Conservation (phyloP, 139 green algal species). For the Micromonas pusilla region DNA sequence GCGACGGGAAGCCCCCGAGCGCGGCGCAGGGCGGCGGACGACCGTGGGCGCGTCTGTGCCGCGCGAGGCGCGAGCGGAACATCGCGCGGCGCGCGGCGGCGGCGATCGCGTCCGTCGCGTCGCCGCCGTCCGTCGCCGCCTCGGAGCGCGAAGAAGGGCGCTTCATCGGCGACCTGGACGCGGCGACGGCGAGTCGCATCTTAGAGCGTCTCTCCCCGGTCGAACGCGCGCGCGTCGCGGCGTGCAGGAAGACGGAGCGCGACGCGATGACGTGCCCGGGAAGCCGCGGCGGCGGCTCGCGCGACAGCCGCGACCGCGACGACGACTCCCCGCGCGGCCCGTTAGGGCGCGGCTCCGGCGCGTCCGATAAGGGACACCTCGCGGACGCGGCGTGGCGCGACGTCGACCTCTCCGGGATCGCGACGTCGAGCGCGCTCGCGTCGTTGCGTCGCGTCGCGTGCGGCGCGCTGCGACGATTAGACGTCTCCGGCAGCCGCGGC, state of each 20-base stretch:
- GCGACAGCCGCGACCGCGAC: too few species aligned
- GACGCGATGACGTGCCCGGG: not conserved
- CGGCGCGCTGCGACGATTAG: not conserved
- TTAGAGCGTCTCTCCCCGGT: not conserved
- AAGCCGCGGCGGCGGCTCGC: not conserved
- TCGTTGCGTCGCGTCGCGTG: not conserved
- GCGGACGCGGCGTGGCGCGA: not conserved
- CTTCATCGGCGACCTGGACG: not conserved
- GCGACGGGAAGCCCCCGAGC: not conserved
- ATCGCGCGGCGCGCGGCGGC: too few species aligned
- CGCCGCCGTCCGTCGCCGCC: too few species aligned
- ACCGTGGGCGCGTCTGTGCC: not conserved
- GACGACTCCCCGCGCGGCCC: too few species aligned
- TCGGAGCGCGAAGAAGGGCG: not conserved
- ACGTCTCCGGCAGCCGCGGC: not conserved
- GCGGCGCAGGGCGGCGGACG: slow-evolving; percentile 1
- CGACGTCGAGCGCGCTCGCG: not conserved
- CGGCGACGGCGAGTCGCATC: not conserved
- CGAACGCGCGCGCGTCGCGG: not conserved
- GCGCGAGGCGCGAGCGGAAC: not conserved
- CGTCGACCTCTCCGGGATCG: not conserved
- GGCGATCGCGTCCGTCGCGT: not conserved
- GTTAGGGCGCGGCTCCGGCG: too few species aligned
- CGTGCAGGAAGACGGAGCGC: not conserved
- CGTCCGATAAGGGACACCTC: too few species aligned